Conservation (phyloP, 2,329 filamentous ascomycete genomes). For the Aspergillus jensenii region DNA sequence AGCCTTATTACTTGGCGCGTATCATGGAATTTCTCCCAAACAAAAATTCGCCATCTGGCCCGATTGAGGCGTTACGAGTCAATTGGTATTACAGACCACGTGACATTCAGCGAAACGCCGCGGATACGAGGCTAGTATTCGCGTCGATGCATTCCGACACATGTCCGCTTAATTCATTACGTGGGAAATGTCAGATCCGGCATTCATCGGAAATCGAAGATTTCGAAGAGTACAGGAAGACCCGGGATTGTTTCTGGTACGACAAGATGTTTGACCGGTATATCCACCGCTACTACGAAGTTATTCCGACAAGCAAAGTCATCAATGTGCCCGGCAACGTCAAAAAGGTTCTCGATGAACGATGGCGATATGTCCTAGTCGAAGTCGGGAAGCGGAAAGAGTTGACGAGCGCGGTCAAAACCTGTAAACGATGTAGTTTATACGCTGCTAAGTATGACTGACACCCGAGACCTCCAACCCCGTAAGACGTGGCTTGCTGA, state of each 20-base stretch:
- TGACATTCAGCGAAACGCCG: conserved; percentile 88
- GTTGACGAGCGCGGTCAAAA: conserved; percentile 91
- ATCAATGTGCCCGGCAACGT: conserved; percentile 95
- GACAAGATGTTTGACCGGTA: conserved; percentile 98
- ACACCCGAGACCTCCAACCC: not conserved
- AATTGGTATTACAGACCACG: conserved; percentile 99
- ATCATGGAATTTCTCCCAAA: conserved; percentile 97
- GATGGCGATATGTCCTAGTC: conserved; percentile 94
- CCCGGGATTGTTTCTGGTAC: conserved; percentile 89
- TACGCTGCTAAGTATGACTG: conserved; percentile 82
- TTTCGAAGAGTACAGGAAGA: conserved; percentile 80
- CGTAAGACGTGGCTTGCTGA: conserved; percentile 10
- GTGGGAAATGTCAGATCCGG: conserved; percentile 87
- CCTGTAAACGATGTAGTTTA: conserved; percentile 85
- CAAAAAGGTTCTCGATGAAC: conserved; percentile 91
- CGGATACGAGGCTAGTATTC: conserved; percentile 87
- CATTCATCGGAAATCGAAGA: conserved; percentile 84
- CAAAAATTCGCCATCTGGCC: conserved; percentile 69
- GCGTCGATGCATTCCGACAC: conserved; percentile 99
- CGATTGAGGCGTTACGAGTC: conserved; percentile 83
- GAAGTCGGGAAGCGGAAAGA: conserved; percentile 94
- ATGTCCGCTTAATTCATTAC: conserved; percentile 85
- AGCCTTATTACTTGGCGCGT: conserved; percentile 94
- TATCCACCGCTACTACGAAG: conserved; percentile 96
- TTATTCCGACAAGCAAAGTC: conserved; percentile 86